phyloP scores from a whole-genome alignment of 164 flowering plant species.

The Vitis cinerea region DNA sequence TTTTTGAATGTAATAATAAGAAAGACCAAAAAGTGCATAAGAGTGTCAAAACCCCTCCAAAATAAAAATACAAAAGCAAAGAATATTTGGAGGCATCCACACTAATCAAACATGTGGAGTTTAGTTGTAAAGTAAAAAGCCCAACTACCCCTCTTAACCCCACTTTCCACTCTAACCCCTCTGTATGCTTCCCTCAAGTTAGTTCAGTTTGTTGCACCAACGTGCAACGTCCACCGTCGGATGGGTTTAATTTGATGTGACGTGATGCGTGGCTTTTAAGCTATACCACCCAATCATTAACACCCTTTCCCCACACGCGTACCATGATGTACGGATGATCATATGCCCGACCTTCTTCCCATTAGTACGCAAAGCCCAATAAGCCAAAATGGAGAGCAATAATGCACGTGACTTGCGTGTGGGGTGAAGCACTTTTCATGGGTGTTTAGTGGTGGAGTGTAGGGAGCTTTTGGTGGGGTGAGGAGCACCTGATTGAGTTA shows the following conservation, averaged over 20 bases:
- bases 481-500: background rate
- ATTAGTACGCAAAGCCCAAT: too few species aligned
- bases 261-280: slow-evolving; percentile 22
- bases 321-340: too few species aligned
- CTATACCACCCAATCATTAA: slow-evolving; percentile 4
- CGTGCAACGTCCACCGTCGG: background rate
- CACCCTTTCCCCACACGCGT: slow-evolving; percentile 10
- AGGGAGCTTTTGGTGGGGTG: background rate
- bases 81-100: background rate
- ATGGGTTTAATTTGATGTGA: background rate
- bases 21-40: too few species aligned
- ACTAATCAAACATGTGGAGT: slow-evolving; percentile 2
- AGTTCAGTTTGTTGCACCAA: slow-evolving; percentile 6
- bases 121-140: background rate
- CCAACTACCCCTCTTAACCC: background rate
- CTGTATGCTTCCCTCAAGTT: background rate
- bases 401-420: too few species aligned
- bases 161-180: background rate
- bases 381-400: too few species aligned
- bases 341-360: too few species aligned
- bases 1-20: too few species aligned
- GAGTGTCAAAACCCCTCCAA: too few species aligned
- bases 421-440: background rate
- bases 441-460: background rate
- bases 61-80: too few species aligned